Evolutionary conservation across 1,139 yeast species (phyloP), one percentile per base, ranked within the genome.

Genomic region (Scheffersomyces parashehatae): DNA sequence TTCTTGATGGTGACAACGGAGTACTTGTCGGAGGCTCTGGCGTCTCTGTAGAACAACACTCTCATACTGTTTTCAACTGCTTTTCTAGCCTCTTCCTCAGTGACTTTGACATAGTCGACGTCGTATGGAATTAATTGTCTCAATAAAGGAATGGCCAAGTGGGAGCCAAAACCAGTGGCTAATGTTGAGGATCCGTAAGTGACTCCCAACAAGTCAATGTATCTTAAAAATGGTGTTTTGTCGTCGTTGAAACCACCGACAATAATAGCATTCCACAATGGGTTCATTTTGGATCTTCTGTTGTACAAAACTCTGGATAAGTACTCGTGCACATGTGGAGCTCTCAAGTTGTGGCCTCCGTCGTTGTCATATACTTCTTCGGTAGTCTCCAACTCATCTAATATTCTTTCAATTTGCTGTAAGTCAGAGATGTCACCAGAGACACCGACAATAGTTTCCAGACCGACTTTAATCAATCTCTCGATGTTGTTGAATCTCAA

Each of bases 161-260:
- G 93, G 10, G 96, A 85, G 45, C 99, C 99, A 65, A 91, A 93
- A 1, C 99, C 99, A 2, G 99, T 91, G 39, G 98, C 97, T 49
- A 95, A 72, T 3, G 96, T 78, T 29, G 97, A 95, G 0, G 98
- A 79, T 7, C 88, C 79, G 65, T 88, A 95, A 0, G 96, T 81
- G 15, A 91, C 97, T 38, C 99, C 99, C 46, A 90, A 77, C 50
- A 95, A 74, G 64, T 95, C 97, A 38, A 90, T 96, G 60, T 88
- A 91, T 53, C 85, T 83, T 58, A 93, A 75, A 58, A 87, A 88
- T 41, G 88, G 85, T 36, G 79, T 79, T 34, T 66, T 60, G 48
- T 81, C 84, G 47, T 82, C 84, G 61, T 85, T 86, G 56, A 85
- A 78, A 4, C 98, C 99, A 8, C 91, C 97, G 41, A 93, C 97